Conservation (phyloP, 495 filamentous ascomycete species). For the Pseudevernia furfuracea region DNA sequence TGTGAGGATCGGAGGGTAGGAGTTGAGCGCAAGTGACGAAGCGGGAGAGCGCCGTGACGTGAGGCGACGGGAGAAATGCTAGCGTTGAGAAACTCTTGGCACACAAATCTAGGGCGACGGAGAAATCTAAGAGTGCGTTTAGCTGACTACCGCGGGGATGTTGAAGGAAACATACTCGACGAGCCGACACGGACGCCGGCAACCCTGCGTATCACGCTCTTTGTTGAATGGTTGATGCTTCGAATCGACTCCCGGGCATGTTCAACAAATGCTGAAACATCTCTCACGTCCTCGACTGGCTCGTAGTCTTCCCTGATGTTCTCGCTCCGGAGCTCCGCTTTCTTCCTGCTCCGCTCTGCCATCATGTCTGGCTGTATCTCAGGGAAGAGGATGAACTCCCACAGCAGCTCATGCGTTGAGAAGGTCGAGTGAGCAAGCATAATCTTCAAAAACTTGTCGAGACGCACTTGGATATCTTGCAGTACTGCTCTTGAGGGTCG, state of each 20-base stretch:
- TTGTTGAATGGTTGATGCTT: slow-evolving; percentile 71
- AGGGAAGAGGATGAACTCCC: slow-evolving; percentile 98
- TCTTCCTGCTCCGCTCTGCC: slow-evolving; percentile 76
- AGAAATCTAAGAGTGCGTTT: slow-evolving; percentile 20
- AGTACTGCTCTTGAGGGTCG: slow-evolving; percentile 81
- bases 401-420: slow-evolving; percentile 91
- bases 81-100: slow-evolving; percentile 45
- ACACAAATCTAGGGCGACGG: slow-evolving; percentile 35
- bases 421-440: slow-evolving; percentile 88
- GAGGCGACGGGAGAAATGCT: slow-evolving; percentile 55
- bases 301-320: slow-evolving; percentile 80
- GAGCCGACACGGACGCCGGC: slow-evolving; percentile 49
- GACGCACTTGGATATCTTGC: slow-evolving; percentile 76
- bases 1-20: slow-evolving; percentile 64
- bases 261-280: slow-evolving; percentile 86
- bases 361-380: slow-evolving; percentile 87
- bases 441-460: slow-evolving; percentile 80
- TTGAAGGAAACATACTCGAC: slow-evolving; percentile 40
- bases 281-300: slow-evolving; percentile 76
- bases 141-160: background rate
- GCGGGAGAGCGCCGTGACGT: slow-evolving; percentile 63
- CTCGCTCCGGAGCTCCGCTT: slow-evolving; percentile 74
- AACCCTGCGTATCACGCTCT: slow-evolving; percentile 64
- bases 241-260: slow-evolving; percentile 84
- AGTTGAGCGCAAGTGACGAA: slow-evolving; percentile 61